Base-by-base conservation (phyloP, 2,329 filamentous ascomycete species). In the Fusarium temperatum region DNA sequence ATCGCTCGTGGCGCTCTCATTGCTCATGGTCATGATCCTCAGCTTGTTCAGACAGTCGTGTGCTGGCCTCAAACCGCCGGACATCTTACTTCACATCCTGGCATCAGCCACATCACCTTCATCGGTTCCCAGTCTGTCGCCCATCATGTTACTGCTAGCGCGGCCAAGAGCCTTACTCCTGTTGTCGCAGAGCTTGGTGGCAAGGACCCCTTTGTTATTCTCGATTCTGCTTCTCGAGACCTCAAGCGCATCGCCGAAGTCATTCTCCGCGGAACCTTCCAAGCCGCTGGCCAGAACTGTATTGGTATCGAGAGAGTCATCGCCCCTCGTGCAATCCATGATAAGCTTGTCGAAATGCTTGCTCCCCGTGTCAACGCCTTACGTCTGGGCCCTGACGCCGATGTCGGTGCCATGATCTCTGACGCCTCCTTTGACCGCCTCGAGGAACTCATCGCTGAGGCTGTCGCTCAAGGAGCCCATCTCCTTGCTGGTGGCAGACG, bases 291-390 rank as follows among this genome's bases (percentile, higher is more conserved):
- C 3, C 96, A 99, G 83, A 99, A 99, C 84, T 99, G 96, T 83
- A 96, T 99, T 80, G 96, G 96, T 63, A 96, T 98, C 75, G 96
- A 99, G 85, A 93, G 96, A 63, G 92, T 98, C 79, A 92, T 98
- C 76, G 94, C 93, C 30, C 88, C 93, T 22, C 92, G 94, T 4
- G 86, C 85, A n/a, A 87, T 94, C 58, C 97, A 98, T 84, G 87
- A 93, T 71, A 86, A 86, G 63, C 89, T 99, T 28, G 84, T 98
- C 59, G 82, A 86, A 10, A 87, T 91, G 69, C 89, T 99, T 26
- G 88, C 90, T 58, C 92, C 93, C 17, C 91, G 93, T 70, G 94
- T 98, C 74, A 87, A 88, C 70, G 88, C 88, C 17, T 86, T 99
- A 22, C 91, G 94, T 26, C 87, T 96, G 3, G 96, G 96, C 5